Evolutionary conservation across 192 early-diverging fungal species (phyloP).

Genomic region (Cetraspora pellucida): DNA sequence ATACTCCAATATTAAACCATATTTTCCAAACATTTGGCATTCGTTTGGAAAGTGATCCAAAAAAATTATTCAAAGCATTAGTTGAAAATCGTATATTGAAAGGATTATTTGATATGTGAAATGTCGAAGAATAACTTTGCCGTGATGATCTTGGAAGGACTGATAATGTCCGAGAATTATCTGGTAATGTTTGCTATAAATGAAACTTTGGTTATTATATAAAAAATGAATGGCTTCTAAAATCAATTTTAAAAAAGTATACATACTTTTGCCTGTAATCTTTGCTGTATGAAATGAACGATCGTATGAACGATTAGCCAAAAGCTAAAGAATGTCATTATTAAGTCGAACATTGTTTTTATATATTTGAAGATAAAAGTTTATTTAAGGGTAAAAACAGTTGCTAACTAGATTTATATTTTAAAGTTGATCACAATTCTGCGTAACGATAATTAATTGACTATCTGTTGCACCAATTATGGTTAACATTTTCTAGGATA

Average conservation of each 20-base stretch:
- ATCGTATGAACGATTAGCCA: not conserved
- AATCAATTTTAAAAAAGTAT: not conserved
- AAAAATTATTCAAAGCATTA: conserved; percentile 48
- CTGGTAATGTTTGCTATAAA: not conserved
- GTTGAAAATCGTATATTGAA: conserved; percentile 57
- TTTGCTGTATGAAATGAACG: not conserved
- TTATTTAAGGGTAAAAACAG: too few species aligned
- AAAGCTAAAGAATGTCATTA: conserved; percentile 12
- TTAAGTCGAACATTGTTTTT: not conserved
- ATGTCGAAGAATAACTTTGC: not conserved
- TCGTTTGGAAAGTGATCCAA: conserved; percentile 41
- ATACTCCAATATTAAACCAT: conserved; percentile 60
- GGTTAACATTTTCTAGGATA: too few species aligned
- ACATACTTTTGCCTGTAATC: not conserved
- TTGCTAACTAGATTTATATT: too few species aligned
- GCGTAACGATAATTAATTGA: too few species aligned
- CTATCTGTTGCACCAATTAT: too few species aligned
- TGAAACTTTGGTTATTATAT: not conserved
- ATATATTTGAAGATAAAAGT: too few species aligned
- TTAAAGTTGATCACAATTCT: too few species aligned
- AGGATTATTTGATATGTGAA: conserved; percentile 4
- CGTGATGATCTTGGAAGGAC: not conserved
- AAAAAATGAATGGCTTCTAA: not conserved
- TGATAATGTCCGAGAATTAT: not conserved
- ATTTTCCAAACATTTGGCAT: conserved; percentile 55